These are phyloP conservation scores for Amanita phalloides DNA, from an alignment of 768 basidiomycete genomes.

Conservation along the genomic window DNA sequence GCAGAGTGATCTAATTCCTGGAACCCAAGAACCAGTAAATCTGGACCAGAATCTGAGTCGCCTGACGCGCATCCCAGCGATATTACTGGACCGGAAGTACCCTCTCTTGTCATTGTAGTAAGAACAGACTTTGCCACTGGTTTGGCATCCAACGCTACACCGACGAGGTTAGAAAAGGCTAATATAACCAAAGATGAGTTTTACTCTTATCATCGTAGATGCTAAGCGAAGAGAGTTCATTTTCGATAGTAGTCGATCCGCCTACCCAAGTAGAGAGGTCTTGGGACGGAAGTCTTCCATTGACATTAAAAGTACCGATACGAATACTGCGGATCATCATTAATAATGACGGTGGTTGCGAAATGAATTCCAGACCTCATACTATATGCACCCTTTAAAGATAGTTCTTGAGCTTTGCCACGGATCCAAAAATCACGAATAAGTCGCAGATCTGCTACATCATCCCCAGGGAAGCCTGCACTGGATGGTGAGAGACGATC, in stretches of 20 bases:
- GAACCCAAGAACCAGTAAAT: conserved; percentile 66
- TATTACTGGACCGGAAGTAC: neutral
- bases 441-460: conserved; percentile 41
- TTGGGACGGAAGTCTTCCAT: conserved; percentile 64
- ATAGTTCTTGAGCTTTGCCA: conserved; percentile 25
- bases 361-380: conserved; percentile 17
- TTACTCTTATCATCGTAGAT: conserved; percentile 1
- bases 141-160: neutral
- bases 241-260: conserved; percentile 9
- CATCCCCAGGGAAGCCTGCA: conserved; percentile 57
- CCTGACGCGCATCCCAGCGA: neutral
- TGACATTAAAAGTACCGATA: conserved; percentile 78
- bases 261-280: conserved; percentile 62
- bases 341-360: neutral
- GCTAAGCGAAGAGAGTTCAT: neutral
- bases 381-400: conserved; percentile 18
- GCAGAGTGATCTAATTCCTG: conserved; percentile 76
- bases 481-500: conserved; percentile 44
- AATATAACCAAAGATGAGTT: neutral
- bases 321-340: conserved; percentile 37
- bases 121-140: neutral
- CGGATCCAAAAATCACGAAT: conserved; percentile 62
- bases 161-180: neutral
- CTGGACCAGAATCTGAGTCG: conserved; percentile 25
- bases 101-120: neutral